Percentiles rank a stretch among this genome's conserved stretches.
These are phyloP conservation scores for Phytophthora quininea DNA, from an alignment of 352 stramenopile species.

Conservation along the genomic window DNA sequence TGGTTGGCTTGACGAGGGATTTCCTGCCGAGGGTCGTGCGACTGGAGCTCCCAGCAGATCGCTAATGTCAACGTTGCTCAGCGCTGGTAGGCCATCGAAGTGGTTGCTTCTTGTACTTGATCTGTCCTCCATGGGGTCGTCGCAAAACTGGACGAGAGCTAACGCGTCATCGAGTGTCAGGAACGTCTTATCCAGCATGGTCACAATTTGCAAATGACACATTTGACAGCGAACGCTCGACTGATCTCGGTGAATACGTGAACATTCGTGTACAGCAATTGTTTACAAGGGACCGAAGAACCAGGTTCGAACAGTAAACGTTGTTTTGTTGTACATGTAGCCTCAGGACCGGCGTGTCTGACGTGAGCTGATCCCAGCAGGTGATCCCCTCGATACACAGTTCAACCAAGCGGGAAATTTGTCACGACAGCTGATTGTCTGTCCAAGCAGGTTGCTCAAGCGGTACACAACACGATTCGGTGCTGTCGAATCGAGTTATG, in stretches of 20 bases:
- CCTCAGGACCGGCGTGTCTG: not conserved
- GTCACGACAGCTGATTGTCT: not conserved
- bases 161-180: slow-evolving; percentile 18
- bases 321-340: too few species aligned
- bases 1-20: not conserved
- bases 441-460: not conserved
- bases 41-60: not conserved
- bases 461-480: not conserved
- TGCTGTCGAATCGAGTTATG: too few species aligned
- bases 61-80: not conserved
- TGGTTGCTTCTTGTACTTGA: not conserved
- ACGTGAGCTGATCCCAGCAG: not conserved
- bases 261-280: not conserved
- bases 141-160: slow-evolving; percentile 20
- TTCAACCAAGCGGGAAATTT: not conserved
- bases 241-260: not conserved
- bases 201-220: slow-evolving; percentile 6
- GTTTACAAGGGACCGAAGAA: not conserved
- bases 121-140: not conserved
- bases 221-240: not conserved
- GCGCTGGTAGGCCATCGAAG: not conserved
- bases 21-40: not conserved
- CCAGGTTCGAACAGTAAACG: not conserved
- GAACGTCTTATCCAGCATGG: slow-evolving; percentile 7
- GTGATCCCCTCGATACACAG: not conserved